Base-by-base conservation (phyloP, 768 basidiomycete species). In the Tricholoma flavovirens region DNA sequence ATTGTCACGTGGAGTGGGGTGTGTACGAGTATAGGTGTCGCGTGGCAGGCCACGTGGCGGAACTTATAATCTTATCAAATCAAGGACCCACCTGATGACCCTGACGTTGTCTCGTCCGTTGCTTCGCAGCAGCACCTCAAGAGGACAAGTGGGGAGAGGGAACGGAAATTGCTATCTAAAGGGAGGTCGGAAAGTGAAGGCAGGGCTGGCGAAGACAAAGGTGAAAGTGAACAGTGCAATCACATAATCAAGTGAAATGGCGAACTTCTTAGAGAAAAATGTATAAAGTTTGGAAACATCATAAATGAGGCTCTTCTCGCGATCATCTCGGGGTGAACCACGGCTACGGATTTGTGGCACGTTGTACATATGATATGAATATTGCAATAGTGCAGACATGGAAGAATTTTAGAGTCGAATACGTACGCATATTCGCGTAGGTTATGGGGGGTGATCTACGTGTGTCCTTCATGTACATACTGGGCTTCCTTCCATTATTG, bases 11-110 rank as follows among this genome's bases (percentile, higher is more conserved):
- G 70, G 66, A 46, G 32, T 12, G 32, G 42, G 55, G 50, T 55
- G 42, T 52, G n/a, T n/a, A 38, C 49, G 56, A 36, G 57, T 48
- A 14, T 59, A 59, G 53, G 32, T 19, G 58, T 64, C 64, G 66
- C 66, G 62, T 71, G 67, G 64, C 55, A 49, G 51, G 58, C 59
- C 70, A 75, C 74, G 75, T 75, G 74, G 67, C 65, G 59, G 62
- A 46, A 30, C 52, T 42, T 53, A 32, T 26, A 49, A 49, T 30
- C 38, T 42, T 26, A 53, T 43, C 52, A 30, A 53, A 53, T 53
- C 52, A 30, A 14, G 26, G 30, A 43, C 40, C n/a, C n/a, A n/a
- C n/a, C n/a, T n/a, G n/a, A n/a, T n/a, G n/a, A 1, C 52, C 40
- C 40, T 53, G 40, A 29, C 8, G 17, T 12, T 11, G n/a, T 3